Conservation (phyloP, 1,139 yeast species). For the Schizosaccharomyces versatilis region DNA sequence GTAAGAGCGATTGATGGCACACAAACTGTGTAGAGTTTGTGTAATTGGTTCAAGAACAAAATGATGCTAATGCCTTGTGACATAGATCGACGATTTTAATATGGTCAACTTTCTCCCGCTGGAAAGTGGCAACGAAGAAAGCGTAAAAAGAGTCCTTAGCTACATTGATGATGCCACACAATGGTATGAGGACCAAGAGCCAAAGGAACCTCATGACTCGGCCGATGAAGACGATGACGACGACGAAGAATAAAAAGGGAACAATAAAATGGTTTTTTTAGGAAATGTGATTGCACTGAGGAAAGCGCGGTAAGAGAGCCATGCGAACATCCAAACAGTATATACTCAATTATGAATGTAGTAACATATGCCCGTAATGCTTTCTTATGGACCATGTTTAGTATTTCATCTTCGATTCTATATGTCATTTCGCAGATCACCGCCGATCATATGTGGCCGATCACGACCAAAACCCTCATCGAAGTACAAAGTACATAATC, state of each 20-base stretch:
- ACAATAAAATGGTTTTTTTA: not conserved
- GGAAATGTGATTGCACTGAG: not conserved
- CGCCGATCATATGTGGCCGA: no score
- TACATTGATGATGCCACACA: constrained; percentile 93
- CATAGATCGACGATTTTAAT: constrained; percentile 70
- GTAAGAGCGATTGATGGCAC: not conserved
- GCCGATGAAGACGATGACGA: constrained; percentile 14
- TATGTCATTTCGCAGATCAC: no score
- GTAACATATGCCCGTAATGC: no score
- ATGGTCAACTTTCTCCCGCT: constrained; percentile 93
- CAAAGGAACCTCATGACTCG: constrained; percentile 79
- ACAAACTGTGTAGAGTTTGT: constrained; percentile 8
- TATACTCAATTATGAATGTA: no score
- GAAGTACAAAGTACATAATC: no score
- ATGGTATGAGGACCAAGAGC: constrained; percentile 93
- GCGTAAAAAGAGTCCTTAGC: constrained; percentile 64
- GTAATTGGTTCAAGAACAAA: not conserved
- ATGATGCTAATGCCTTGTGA: not conserved
- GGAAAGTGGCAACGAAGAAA: constrained; percentile 59
- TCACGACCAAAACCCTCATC: no score
- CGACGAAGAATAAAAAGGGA: not conserved
- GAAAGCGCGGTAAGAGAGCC: no score
- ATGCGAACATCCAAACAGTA: no score
- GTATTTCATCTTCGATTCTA: no score
- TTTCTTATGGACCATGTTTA: no score